Evolutionary conservation across 768 basidiomycete genomes (phyloP), one percentile per base, ranked within the genome.

Genomic region (Cystofilobasidium bisporidii): DNA sequence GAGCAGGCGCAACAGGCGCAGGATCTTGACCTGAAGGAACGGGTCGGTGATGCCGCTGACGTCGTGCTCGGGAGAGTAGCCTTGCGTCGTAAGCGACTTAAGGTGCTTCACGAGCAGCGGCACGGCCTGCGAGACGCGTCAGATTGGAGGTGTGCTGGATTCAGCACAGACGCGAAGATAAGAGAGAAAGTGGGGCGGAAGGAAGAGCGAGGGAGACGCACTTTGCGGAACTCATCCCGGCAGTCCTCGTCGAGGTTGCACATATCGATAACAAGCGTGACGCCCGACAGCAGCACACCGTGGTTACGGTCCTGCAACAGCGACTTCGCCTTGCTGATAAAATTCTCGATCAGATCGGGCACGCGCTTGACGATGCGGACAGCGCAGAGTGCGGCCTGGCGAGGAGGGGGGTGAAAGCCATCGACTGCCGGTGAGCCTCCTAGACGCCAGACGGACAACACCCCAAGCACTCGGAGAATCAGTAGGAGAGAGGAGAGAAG

Each of bases 21-120:
- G 81, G 48, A 94, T 85, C 78, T 98, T 99, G 72, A 93, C 77
- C 67, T 78, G 77, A 0, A 77, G 68, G 73, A 76, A 76, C 26
- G 76, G 76, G 55, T 77, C 92, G 20, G 96, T 97, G 77, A 99
- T 96, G 43, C 96, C 96, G n/a, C 91, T 91, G 14, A 99, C 96
- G 72, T 99, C 96, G 74, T 98, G 96, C 76, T 98, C 96, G 28
- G 96, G 93, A 72, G 91, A 94, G 78, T 96, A 97, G 12, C 94
- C 94, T 4, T 93, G 96, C 0, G 94, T 92, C 48, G 89, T 90
- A 67, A 98, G 80, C 1, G 91, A 88, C 76, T 98, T 98, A 71
- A 99, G 82, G 73, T 96, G 91, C 71, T 91, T 87, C 63, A 98
- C 94, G 30, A 99, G 87, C 14, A 93, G 80, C 1, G 91, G 89